Base-by-base conservation (phyloP, 805 yeast genomes). In the Candida verbasci region DNA sequence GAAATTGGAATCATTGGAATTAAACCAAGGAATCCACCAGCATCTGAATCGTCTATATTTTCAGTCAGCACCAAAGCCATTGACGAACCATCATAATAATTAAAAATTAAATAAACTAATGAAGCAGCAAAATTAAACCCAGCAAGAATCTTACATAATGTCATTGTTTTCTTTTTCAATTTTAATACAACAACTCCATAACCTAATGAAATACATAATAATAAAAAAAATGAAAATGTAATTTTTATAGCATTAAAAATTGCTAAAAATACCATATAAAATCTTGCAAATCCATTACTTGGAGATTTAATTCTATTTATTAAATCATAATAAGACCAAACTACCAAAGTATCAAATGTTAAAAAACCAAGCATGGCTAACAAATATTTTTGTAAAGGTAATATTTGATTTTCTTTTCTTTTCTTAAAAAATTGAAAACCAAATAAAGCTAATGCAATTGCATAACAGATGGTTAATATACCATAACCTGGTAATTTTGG, bases 141-240 rank as follows among this genome's bases (percentile, higher is more conserved):
- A 8, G 72, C 72, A 29, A 68, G 50, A n/a, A 68, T 55, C 43
- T 68, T 68, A 48, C 70, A 62, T 39, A 51, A 78, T 50, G 80
- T 68, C 96, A 93, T 86, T 20, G 72, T 52, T 38, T 77, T 76
- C 56, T 77, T 76, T 31, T 88, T 85, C 42, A 93, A 72, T 44
- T 88, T 82, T 31, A 96, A 88, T 53, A 77, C 79, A 34, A 93
- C 97, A 32, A 93, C 88, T 44, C 97, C 97, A 61, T 89, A 93
- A 27, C 99, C 99, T 46, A 89, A 68, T 10, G 94, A 74, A 38
- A 93, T 91, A 49, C 87, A 82, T 45, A 91, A 68, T 38, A 93
- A 68, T 50, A 93, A 65, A 65, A 91, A 93, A 61, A 91, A 83
- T 6, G 96, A 85, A 56, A 87, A 86, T 0, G 96, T 81, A 35